Percentiles rank a stretch among this genome's conserved stretches.
These are phyloP conservation scores for Cystobasidium pallidum DNA, from an alignment of 1,284 basidiomycete genomes.

Conservation along the genomic window DNA sequence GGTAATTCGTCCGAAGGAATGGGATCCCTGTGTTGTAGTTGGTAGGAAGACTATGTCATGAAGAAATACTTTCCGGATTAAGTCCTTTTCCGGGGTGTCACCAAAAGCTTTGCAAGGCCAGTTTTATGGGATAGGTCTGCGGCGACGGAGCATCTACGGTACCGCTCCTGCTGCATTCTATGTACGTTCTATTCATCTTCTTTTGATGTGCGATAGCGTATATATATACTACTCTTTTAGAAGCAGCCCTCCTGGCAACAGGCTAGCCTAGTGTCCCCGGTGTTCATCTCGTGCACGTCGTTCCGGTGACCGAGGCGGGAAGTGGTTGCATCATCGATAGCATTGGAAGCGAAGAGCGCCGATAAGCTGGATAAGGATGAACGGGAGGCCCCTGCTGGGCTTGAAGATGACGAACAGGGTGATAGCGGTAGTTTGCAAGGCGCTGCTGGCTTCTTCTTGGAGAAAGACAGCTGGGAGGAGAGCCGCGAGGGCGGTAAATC, in stretches of 20 bases:
- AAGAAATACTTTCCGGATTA: too few relatives aligned
- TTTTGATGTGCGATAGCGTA: too few relatives aligned
- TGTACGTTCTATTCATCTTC: too few relatives aligned
- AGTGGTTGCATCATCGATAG: slow-evolving; percentile 14
- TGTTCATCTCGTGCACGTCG: background rate
- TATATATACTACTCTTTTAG: too few relatives aligned
- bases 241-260: background rate
- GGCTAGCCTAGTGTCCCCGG: background rate
- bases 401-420: background rate
- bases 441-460: background rate
- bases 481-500: background rate
- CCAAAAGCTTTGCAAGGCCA: too few relatives aligned
- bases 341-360: slow-evolving; percentile 5
- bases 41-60: too few relatives aligned
- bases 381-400: background rate
- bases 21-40: too few relatives aligned
- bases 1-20: too few relatives aligned
- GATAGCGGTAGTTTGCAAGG: background rate
- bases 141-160: too few relatives aligned
- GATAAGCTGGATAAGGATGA: slow-evolving; percentile 13
- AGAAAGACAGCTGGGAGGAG: background rate
- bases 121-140: too few relatives aligned
- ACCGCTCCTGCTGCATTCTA: too few relatives aligned
- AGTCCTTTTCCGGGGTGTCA: too few relatives aligned
- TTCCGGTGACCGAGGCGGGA: background rate